Evolutionary conservation across 129 eudicot genomes (phyloP).

Genomic region (Cynara cardunculus): DNA sequence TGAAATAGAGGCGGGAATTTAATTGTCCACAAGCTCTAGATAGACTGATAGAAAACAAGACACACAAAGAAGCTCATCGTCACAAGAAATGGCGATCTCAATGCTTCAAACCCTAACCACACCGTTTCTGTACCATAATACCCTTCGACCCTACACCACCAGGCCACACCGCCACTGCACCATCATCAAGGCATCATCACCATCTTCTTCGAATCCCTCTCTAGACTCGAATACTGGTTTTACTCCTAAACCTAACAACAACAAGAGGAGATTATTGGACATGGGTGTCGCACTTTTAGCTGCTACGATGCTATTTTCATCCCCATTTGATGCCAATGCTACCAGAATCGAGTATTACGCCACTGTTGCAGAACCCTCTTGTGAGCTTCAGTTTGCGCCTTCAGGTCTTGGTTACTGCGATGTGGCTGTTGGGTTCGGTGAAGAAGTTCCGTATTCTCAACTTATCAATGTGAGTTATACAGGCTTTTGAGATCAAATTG

Average conservation of each 20-base stretch:
- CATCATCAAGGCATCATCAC: slow-evolving; percentile 7
- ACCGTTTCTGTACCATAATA: slow-evolving; percentile 30
- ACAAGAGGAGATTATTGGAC: slow-evolving; percentile 34
- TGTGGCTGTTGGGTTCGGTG: slow-evolving; percentile 64
- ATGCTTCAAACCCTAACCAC: slow-evolving; percentile 36
- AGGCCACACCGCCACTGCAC: slow-evolving; percentile 16
- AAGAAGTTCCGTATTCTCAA: slow-evolving; percentile 49
- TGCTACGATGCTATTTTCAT: slow-evolving; percentile 46
- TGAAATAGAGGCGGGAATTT: slow-evolving; percentile 1
- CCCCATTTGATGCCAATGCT: slow-evolving; percentile 73
- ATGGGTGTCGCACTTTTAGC: slow-evolving; percentile 66
- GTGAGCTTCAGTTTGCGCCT: slow-evolving; percentile 66
- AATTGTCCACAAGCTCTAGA: slow-evolving; percentile 25
- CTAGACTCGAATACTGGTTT: not conserved
- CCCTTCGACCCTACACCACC: slow-evolving; percentile 16
- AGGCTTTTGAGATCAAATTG: not conserved
- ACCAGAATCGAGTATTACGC: slow-evolving; percentile 91
- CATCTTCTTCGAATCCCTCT: slow-evolving; percentile 28
- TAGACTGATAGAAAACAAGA: slow-evolving; percentile 16
- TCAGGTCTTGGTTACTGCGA: slow-evolving; percentile 95
- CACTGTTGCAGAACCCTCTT: slow-evolving; percentile 75
- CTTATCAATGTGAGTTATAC: slow-evolving; percentile 77
- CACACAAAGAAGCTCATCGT: not conserved
- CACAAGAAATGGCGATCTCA: slow-evolving; percentile 30
- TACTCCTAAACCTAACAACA: slow-evolving; percentile 18